Evolutionary conservation across 179 eudicot species (phyloP).

Genomic region (Beta lomatogona): DNA sequence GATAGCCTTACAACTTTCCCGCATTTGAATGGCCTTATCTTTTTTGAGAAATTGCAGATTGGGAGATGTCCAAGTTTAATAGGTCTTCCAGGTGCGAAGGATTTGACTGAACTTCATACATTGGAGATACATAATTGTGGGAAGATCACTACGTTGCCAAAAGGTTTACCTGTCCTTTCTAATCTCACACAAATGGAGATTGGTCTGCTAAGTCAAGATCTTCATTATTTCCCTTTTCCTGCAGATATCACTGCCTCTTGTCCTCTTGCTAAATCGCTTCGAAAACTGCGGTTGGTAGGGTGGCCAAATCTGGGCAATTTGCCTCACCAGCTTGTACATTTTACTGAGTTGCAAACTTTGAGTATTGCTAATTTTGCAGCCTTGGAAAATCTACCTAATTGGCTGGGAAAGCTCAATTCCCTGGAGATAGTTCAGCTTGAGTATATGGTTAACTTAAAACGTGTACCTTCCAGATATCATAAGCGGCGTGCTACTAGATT

Average conservation of each 20-base stretch:
- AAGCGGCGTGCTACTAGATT: conserved; percentile 1
- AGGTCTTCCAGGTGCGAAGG: not conserved
- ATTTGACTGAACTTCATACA: not conserved
- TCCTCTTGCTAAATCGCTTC: conserved; percentile 6
- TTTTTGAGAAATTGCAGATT: conserved; percentile 14
- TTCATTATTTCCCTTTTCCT: conserved; percentile 11
- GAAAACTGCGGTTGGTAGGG: not conserved
- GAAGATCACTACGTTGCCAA: conserved; percentile 7
- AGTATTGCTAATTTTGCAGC: conserved; percentile 3
- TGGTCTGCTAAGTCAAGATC: conserved; percentile 24
- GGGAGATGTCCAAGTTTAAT: conserved; percentile 9
- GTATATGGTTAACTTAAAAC: conserved; percentile 3
- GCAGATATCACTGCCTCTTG: not conserved
- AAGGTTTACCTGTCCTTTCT: not conserved
- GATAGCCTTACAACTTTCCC: conserved; percentile 16
- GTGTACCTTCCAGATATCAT: not conserved
- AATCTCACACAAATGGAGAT: conserved; percentile 8
- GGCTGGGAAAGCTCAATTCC: conserved; percentile 18
- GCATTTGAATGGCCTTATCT: not conserved
- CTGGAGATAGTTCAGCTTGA: conserved; percentile 12
- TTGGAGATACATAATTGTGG: conserved; percentile 22
- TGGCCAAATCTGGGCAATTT: conserved; percentile 3
- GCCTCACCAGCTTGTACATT: conserved; percentile 15
- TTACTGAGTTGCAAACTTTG: conserved; percentile 18
- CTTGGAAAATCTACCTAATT: conserved; percentile 21